Evolutionary conservation across 2,329 filamentous ascomycete species (phyloP), one percentile per base, ranked within the genome.

Genomic region (Exophiala bonariae): DNA sequence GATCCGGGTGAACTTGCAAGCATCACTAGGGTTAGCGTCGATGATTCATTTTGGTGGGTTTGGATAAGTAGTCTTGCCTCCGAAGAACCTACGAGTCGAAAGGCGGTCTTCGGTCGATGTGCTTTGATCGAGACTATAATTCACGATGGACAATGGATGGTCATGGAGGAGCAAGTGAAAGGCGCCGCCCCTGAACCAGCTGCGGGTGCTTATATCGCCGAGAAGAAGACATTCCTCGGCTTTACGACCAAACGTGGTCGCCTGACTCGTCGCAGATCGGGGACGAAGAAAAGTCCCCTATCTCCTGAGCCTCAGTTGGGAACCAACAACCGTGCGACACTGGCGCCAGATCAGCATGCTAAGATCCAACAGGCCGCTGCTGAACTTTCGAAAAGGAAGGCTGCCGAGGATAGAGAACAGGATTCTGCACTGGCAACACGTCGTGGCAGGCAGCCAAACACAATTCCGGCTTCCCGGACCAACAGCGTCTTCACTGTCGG

Each of bases 1-100:
- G 90, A 96, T 56, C 93, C 92, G 0, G 93, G 90, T 41, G 93
- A 99, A 75, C 78, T 99, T 47, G 93, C 93, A 22, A 97, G 90
- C 64, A 96, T 99, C 62, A 87, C 81, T 18, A 80, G 80, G 30
- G 81, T 97, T 47, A 85, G 93, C 54, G 76, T 99, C 4, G 93
- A 99, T 60, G 92, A 97, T 65, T 86, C 90, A 1, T 99, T 99
- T 67, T 99, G 93, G 93, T 97, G 93, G 92, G 93, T 97, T 3
- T 99, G 93, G 93, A 97, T 99, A 78, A 95, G 83, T 59, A 97
- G 92, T 75, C 73, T 99, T 61, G 90, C 92, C 1, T 87, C 84
- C 1, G 93, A 99, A 62, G 93, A 99, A 70, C 87, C 91, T 0
- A 70, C 83, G 0, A 79, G 85, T 37, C 83, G 93, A 51, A 99